These are phyloP conservation scores for Geotrichum cucujoidarum DNA, from an alignment of 1,139 yeast genomes.

Conservation along the genomic window DNA sequence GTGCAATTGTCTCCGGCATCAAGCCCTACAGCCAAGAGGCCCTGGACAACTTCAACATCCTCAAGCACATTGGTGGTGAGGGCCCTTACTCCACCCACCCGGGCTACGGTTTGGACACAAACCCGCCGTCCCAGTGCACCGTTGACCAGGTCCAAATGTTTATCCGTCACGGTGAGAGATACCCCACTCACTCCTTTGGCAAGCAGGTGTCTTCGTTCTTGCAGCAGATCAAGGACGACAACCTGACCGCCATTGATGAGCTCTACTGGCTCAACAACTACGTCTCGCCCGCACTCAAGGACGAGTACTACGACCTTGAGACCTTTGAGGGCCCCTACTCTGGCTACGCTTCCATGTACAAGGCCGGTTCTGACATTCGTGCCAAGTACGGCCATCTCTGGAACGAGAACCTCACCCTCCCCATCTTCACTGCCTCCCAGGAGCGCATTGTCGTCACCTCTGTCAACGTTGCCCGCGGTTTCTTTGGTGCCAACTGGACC, in stretches of 20 bases:
- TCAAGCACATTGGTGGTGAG: conserved; percentile 41
- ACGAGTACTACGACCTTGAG: conserved; percentile 4
- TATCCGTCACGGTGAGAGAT: conserved; percentile 72
- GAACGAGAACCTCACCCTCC: conserved; percentile 34
- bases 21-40: conserved; percentile 27
- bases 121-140: conserved; percentile 47
- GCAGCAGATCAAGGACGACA: conserved; percentile 16
- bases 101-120: conserved; percentile 43
- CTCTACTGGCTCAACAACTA: conserved; percentile 40
- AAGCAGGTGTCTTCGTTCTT: not conserved
- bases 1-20: not conserved
- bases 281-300: conserved; percentile 31
- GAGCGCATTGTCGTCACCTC: conserved; percentile 42
- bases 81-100: conserved; percentile 44
- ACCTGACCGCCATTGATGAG: conserved; percentile 30
- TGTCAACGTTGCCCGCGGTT: conserved; percentile 41
- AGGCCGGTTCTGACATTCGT: conserved; percentile 35
- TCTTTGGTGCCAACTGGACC: conserved; percentile 32
- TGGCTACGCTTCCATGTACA: conserved; percentile 34
- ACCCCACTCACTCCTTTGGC: conserved; percentile 39
- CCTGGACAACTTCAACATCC: conserved; percentile 31
- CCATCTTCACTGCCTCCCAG: conserved; percentile 40
- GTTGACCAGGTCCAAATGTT: conserved; percentile 62
- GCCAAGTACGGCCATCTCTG: conserved; percentile 38
- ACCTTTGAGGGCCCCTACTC: conserved; percentile 34